These are phyloP conservation scores for Fimicolochytrium jonesii DNA, from an alignment of 192 early-diverging fungal genomes.

Conservation along the genomic window DNA sequence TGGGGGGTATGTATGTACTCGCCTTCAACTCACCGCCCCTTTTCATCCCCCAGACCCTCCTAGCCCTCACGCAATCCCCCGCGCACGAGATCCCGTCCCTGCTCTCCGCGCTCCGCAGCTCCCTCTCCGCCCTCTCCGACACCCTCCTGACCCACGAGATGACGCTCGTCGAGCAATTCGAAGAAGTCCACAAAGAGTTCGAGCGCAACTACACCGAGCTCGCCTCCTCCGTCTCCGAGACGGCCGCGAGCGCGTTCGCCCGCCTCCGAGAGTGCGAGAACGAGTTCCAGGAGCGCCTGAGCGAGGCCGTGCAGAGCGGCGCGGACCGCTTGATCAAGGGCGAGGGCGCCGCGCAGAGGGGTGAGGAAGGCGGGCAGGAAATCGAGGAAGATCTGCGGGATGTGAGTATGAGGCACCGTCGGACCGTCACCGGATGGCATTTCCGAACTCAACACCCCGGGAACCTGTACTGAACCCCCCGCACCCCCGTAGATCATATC, in stretches of 20 bases:
- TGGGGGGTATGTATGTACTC: too few species aligned
- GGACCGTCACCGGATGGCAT: neutral
- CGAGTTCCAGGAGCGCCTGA: slow-evolving; percentile 54
- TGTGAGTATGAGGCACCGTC: slow-evolving; percentile 19
- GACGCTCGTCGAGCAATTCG: slow-evolving; percentile 60
- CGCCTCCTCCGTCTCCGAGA: slow-evolving; percentile 42
- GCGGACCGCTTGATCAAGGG: slow-evolving; percentile 58
- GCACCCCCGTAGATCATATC: slow-evolving; percentile 48
- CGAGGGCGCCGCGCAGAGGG: slow-evolving; percentile 24
- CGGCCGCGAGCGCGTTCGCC: slow-evolving; percentile 44
- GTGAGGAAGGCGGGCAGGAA: slow-evolving; percentile 12
- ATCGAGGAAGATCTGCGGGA: slow-evolving; percentile 26
- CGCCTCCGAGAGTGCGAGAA: slow-evolving; percentile 56
- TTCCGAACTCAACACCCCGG: too few species aligned
- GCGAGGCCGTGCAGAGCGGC: slow-evolving; percentile 43
- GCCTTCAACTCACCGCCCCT: too few species aligned
- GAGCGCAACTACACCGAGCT: slow-evolving; percentile 60
- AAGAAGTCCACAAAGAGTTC: slow-evolving; percentile 61
- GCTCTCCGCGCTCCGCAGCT: slow-evolving; percentile 38
- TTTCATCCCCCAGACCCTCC: slow-evolving; percentile 41
- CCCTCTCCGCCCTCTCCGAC: slow-evolving; percentile 40
- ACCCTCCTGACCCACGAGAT: slow-evolving; percentile 50
- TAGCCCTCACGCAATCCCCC: slow-evolving; percentile 31
- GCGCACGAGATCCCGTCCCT: slow-evolving; percentile 54
- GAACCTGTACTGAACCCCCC: neutral